Evolutionary conservation across 495 filamentous ascomycete species (phyloP).

Genomic region (Lasiosphaeria hispida): DNA sequence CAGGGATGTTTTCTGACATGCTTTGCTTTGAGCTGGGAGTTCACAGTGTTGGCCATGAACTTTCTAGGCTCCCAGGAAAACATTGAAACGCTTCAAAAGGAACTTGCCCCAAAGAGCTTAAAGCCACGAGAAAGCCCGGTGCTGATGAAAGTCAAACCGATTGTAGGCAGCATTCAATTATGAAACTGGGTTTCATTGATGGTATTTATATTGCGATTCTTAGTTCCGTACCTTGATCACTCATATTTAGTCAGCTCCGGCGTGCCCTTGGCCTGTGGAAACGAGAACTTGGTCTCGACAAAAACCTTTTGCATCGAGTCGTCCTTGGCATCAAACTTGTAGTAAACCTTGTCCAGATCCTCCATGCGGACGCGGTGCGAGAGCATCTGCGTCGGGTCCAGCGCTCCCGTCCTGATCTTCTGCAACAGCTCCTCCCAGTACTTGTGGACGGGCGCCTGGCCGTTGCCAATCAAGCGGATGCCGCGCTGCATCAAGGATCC

Average conservation of each 20-base stretch:
- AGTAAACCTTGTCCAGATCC: conserved; percentile 69
- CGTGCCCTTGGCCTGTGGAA: conserved; percentile 50
- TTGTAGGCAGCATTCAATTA: no score
- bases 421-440: conserved; percentile 77
- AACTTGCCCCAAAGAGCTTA: no score
- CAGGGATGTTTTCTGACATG: no score
- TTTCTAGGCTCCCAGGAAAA: no score
- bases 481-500: conserved; percentile 86
- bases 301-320: conserved; percentile 71
- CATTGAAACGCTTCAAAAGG: no score
- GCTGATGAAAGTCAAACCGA: no score
- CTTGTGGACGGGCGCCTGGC: conserved; percentile 79
- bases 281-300: conserved; percentile 64
- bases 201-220: no score
- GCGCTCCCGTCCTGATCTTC: conserved; percentile 65
- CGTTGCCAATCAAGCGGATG: conserved; percentile 76
- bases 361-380: conserved; percentile 74
- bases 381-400: conserved; percentile 78
- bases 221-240: no score
- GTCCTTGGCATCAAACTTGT: conserved; percentile 66
- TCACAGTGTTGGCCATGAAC: no score
- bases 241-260: conserved; percentile 51
- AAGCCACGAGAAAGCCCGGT: no score
- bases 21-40: no score
- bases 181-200: no score